phyloP scores from a whole-genome alignment of 1,284 basidiomycete species.

The Apiotrichum laibachii region DNA sequence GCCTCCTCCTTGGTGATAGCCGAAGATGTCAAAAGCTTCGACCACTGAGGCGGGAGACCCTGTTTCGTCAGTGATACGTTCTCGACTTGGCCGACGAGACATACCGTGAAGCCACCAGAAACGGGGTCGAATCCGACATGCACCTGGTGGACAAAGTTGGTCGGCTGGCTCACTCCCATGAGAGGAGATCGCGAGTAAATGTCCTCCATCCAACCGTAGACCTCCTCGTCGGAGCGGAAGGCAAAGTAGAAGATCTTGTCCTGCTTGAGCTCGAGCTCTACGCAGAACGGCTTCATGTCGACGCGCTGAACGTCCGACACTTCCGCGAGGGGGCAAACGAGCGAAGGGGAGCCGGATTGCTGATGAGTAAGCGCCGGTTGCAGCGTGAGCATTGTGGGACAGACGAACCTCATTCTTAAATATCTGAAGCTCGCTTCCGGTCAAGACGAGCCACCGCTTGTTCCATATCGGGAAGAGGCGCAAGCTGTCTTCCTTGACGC shows the following conservation, averaged over 20 bases:
- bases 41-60: constrained; percentile 98
- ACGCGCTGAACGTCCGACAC: constrained; percentile 85
- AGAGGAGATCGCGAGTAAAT: constrained; percentile 88
- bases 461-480: constrained; percentile 76
- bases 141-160: constrained; percentile 96
- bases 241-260: constrained; percentile 56
- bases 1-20: constrained; percentile 98
- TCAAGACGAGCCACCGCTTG: constrained; percentile 84
- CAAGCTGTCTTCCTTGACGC: constrained; percentile 84
- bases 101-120: constrained; percentile 85
- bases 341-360: constrained; percentile 38
- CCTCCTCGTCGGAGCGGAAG: constrained; percentile 87
- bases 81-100: constrained; percentile 29
- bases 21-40: constrained; percentile 87
- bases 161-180: constrained; percentile 89
- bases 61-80: constrained; percentile 37
- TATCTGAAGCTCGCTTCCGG: constrained; percentile 74
- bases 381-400: too few species aligned
- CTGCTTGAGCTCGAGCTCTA: constrained; percentile 79
- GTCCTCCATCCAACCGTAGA: constrained; percentile 95
- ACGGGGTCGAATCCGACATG: constrained; percentile 97
- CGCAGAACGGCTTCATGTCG: constrained; percentile 88
- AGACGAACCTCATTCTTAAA: constrained; percentile 84
- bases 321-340: constrained; percentile 60
- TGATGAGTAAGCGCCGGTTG: constrained; percentile 6